Conservation (phyloP, 2,329 filamentous ascomycete species). For the Monilinia fructicola region DNA sequence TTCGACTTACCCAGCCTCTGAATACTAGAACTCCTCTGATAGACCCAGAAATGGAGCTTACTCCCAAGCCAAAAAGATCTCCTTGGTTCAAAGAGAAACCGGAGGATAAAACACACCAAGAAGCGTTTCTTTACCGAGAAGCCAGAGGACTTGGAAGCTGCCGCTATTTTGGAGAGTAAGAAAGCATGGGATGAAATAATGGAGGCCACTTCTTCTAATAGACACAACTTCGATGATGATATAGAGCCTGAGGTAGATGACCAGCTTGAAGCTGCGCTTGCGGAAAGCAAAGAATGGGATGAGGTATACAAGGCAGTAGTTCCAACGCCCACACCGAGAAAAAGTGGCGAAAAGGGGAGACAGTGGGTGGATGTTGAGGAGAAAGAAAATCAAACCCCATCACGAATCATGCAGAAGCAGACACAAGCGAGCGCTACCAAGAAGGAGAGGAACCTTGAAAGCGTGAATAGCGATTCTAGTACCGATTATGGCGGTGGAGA, state of each 20-base stretch:
- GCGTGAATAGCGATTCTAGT: conserved; percentile 24
- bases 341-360: background rate
- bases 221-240: conserved; percentile 1
- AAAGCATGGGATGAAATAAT: conserved; percentile 8
- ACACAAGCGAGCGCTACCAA: background rate
- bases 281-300: conserved; percentile 12
- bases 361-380: background rate
- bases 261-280: background rate
- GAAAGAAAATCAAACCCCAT: background rate
- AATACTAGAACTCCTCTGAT: background rate
- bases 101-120: background rate
- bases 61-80: conserved; percentile 9
- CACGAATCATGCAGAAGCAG: background rate
- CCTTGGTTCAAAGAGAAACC: conserved; percentile 23
- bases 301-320: background rate
- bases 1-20: background rate
- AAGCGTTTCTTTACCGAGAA: conserved; percentile 36
- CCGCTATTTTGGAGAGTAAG: conserved; percentile 32
- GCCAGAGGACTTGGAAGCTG: conserved; percentile 33
- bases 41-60: background rate
- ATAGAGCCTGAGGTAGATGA: background rate
- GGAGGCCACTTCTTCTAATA: conserved; percentile 10
- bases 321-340: background rate
- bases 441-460: conserved; percentile 23
- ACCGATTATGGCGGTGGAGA: conserved; percentile 39